Conservation (phyloP, 2,329 filamentous ascomycete species). For the Zelopaecilomyces penicillatus region DNA sequence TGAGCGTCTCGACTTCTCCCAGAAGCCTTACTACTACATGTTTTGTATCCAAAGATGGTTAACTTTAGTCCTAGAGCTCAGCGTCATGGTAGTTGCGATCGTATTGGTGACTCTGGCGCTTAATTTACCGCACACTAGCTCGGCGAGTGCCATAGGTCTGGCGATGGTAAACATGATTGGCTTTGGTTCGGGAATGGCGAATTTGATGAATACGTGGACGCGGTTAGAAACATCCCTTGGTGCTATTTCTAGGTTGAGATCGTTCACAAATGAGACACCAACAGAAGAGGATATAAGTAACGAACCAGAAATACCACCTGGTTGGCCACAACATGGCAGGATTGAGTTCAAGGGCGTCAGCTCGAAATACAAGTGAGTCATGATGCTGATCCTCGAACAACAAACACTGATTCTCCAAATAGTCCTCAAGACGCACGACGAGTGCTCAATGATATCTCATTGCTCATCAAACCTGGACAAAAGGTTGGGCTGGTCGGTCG, state of each 20-base stretch:
- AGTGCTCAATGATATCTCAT: background rate
- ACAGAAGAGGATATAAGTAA: constrained; percentile 2
- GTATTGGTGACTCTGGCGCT: constrained; percentile 38
- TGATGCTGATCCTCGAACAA: too few relatives aligned
- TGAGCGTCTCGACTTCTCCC: constrained; percentile 31
- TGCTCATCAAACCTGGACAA: constrained; percentile 22
- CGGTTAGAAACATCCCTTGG: constrained; percentile 7
- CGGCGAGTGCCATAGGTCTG: constrained; percentile 21
- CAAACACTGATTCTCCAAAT: too few relatives aligned
- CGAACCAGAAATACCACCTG: background rate
- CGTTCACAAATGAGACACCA: constrained; percentile 15
- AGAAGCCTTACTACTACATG: constrained; percentile 42
- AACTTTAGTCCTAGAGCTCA: constrained; percentile 37
- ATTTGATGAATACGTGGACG: background rate
- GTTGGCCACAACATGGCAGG: constrained; percentile 23
- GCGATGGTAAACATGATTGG: background rate
- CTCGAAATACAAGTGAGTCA: constrained; percentile 22
- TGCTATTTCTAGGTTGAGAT: constrained; percentile 3
- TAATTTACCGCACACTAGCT: constrained; percentile 13
- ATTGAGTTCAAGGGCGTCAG: constrained; percentile 25
- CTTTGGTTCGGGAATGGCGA: background rate
- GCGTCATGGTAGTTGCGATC: constrained; percentile 38
- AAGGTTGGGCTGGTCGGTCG: constrained; percentile 30
- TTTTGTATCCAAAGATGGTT: constrained; percentile 43
- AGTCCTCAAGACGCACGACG: background rate